Conservation (phyloP, 768 basidiomycete species). For the Xerocomus spinulosus region DNA sequence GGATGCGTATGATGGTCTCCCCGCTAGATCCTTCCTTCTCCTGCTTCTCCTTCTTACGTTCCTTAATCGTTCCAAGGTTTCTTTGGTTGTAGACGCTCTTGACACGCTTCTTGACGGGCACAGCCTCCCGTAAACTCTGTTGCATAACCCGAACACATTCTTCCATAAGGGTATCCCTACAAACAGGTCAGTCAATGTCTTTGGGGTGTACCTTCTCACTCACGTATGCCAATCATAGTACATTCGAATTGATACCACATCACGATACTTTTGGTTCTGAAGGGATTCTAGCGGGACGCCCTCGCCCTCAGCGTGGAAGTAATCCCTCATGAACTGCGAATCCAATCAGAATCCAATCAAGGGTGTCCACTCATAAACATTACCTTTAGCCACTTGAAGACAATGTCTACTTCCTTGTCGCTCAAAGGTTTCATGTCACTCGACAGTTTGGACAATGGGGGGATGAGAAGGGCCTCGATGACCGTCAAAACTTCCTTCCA, state of each 20-base stretch:
- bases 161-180: constrained; percentile 81
- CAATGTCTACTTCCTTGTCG: constrained; percentile 96
- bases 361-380: background rate
- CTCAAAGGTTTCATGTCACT: constrained; percentile 89
- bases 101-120: constrained; percentile 78
- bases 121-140: constrained; percentile 67
- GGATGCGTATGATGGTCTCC: constrained; percentile 90
- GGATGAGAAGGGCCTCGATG: constrained; percentile 85
- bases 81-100: constrained; percentile 92
- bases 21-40: constrained; percentile 72
- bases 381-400: constrained; percentile 98
- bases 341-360: background rate
- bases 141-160: constrained; percentile 97
- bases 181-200: constrained; percentile 5
- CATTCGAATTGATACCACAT: constrained; percentile 81
- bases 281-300: constrained; percentile 81
- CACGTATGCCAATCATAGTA: constrained; percentile 97
- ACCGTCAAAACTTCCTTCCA: constrained; percentile 94
- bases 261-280: constrained; percentile 93
- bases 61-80: constrained; percentile 93
- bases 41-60: constrained; percentile 84
- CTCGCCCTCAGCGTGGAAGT: constrained; percentile 92
- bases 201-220: constrained; percentile 24
- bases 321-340: constrained; percentile 82
- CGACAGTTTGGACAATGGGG: constrained; percentile 77